Conservation (phyloP, 1,139 yeast species). For the Yamadazyma blattariae region DNA sequence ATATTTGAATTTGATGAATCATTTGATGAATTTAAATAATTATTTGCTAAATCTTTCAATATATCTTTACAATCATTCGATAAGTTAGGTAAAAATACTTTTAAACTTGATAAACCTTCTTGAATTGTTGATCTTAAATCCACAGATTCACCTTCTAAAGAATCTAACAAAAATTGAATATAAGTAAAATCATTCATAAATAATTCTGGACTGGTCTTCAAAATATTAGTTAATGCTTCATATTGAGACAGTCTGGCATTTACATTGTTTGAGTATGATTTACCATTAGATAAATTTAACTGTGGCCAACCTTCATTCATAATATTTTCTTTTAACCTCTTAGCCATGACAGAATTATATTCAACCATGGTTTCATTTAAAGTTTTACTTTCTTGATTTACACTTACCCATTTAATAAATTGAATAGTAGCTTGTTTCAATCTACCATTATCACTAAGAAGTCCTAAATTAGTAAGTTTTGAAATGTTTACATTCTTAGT, state of each 20-base stretch:
- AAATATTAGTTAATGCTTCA: conserved; percentile 70
- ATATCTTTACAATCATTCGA: conserved; percentile 33
- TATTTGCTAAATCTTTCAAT: conserved; percentile 44
- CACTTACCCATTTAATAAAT: conserved; percentile 58
- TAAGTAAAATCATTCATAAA: conserved; percentile 47
- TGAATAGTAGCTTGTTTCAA: conserved; percentile 52
- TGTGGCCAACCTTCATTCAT: conserved; percentile 61
- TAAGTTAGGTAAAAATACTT: conserved; percentile 46
- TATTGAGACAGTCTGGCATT: conserved; percentile 62
- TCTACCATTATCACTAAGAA: conserved; percentile 49
- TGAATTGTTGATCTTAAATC: conserved; percentile 71
- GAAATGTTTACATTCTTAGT: conserved; percentile 37
- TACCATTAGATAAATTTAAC: conserved; percentile 22
- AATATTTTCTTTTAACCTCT: conserved; percentile 49
- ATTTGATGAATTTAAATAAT: conserved; percentile 27
- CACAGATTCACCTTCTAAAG: conserved; percentile 62
- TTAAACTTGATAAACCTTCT: conserved; percentile 63
- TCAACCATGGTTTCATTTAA: conserved; percentile 14
- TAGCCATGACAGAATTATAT: conserved; percentile 44
- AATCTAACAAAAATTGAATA: conserved; percentile 66
- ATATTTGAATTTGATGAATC: conserved; percentile 17
- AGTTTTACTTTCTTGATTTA: conserved; percentile 15
- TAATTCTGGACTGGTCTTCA: conserved; percentile 48
- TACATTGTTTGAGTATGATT: conserved; percentile 26
- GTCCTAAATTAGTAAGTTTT: conserved; percentile 51